Evolutionary conservation across 1,284 basidiomycete species (phyloP).

Genomic region (Laetiporus sulphureus): DNA sequence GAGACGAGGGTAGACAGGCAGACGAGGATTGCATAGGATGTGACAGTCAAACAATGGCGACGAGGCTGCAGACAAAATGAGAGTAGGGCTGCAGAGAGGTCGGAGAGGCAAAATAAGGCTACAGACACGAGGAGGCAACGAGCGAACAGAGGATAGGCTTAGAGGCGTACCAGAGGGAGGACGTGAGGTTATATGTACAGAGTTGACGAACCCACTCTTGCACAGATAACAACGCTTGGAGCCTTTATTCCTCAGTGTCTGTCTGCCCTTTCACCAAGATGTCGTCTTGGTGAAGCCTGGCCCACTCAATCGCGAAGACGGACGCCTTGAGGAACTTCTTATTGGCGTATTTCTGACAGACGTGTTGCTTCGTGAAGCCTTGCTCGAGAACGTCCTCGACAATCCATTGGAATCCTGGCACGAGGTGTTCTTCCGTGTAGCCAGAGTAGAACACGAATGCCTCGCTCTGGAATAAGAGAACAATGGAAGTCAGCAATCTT

Average conservation of each 20-base stretch:
- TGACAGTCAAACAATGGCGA: constrained; percentile 24
- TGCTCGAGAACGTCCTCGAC: constrained; percentile 81
- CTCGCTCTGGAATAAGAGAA: constrained; percentile 56
- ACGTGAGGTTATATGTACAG: too few species aligned
- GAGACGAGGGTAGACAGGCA: constrained; percentile 24
- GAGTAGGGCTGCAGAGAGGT: constrained; percentile 18
- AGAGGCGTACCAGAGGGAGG: too few species aligned
- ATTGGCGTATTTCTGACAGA: constrained; percentile 95
- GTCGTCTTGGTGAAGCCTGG: constrained; percentile 29
- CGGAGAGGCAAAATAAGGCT: too few species aligned
- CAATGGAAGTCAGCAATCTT: constrained; percentile 14
- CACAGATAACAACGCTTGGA: too few species aligned
- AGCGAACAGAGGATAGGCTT: too few species aligned
- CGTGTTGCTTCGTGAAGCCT: constrained; percentile 80
- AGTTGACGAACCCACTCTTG: too few species aligned
- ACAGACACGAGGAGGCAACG: too few species aligned
- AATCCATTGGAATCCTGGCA: constrained; percentile 78
- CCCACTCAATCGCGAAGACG: constrained; percentile 67
- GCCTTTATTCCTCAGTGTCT: constrained; percentile 36
- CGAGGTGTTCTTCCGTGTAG: constrained; percentile 86
- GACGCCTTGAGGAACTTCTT: constrained; percentile 95
- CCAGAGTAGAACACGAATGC: constrained; percentile 93
- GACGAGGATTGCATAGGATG: constrained; percentile 19
- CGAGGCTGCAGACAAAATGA: too few species aligned
- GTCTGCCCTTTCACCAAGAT: constrained; percentile 34